Percentiles rank a stretch among this genome's conserved stretches.
phyloP scores from a whole-genome alignment of 495 filamentous ascomycete species.

The Penicillium longicatenatum region DNA sequence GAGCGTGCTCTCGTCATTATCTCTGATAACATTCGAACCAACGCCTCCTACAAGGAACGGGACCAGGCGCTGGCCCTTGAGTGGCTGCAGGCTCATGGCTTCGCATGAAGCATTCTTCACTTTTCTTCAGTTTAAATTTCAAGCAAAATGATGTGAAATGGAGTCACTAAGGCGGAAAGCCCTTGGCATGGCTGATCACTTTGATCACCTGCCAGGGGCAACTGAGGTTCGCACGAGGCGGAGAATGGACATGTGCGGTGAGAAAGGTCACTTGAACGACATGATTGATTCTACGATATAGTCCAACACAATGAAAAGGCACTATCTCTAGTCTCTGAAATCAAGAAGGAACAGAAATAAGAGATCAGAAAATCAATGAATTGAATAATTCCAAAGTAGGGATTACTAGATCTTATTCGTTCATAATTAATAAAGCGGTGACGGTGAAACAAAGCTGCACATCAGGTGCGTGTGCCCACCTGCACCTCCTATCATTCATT shows the following conservation, averaged over 20 bases:
- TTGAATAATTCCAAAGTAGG: not conserved
- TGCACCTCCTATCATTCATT: conserved; percentile 43
- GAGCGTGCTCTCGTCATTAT: conserved; percentile 78
- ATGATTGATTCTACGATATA: not conserved
- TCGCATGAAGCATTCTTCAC: conserved; percentile 37
- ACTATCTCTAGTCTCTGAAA: not conserved
- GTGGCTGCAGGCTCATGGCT: conserved; percentile 69
- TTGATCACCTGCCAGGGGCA: conserved; percentile 18
- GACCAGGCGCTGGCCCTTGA: conserved; percentile 68
- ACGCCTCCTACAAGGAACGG: conserved; percentile 74
- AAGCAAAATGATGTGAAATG: not conserved
- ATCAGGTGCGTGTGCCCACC: conserved; percentile 33
- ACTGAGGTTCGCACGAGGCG: conserved; percentile 16
- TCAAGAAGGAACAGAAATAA: not conserved
- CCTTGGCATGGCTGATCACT: conserved; percentile 7
- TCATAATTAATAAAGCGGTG: conserved; percentile 1
- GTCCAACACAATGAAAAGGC: not conserved
- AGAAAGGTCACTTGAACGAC: not conserved
- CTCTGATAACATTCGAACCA: conserved; percentile 74
- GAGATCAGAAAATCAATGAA: not conserved
- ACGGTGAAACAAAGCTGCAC: conserved; percentile 35
- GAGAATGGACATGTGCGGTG: conserved; percentile 10
- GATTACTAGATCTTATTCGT: no score
- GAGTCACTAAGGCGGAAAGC: not conserved
- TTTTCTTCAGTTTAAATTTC: not conserved